Percentiles rank a stretch among this genome's conserved stretches.
These are phyloP conservation scores for Diaporthe vaccinii DNA, from an alignment of 2,329 filamentous ascomycete species.

Conservation along the genomic window DNA sequence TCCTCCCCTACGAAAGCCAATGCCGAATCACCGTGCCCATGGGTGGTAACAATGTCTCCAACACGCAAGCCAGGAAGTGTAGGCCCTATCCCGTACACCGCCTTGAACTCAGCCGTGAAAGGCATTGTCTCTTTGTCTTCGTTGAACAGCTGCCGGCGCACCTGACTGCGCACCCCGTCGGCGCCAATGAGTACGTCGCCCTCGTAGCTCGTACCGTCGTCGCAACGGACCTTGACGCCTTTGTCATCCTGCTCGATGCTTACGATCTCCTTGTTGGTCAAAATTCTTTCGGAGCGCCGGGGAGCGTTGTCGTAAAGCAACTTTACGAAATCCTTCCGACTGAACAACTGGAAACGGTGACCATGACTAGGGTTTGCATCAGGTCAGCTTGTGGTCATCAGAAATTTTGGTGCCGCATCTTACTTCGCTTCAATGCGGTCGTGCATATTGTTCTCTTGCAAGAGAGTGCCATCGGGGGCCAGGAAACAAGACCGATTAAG, in stretches of 20 bases:
- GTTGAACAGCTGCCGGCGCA: constrained; percentile 12
- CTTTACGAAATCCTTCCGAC: constrained; percentile 21
- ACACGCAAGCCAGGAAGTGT: not conserved
- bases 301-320: constrained; percentile 20
- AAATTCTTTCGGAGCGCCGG: not conserved
- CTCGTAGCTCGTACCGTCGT: constrained; percentile 9
- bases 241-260: constrained; percentile 6
- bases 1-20: not conserved
- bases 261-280: constrained; percentile 10
- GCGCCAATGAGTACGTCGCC: constrained; percentile 4
- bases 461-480: not conserved
- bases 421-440: constrained; percentile 23
- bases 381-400: too few species aligned
- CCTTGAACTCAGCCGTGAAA: constrained; percentile 23
- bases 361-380: not conserved
- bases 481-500: constrained; percentile 13
- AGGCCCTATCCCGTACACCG: constrained; percentile 18
- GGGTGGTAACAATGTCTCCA: constrained; percentile 15
- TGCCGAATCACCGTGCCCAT: constrained; percentile 4
- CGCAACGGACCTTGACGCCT: constrained; percentile 1
- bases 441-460: constrained; percentile 11
- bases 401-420: not conserved
- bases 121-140: constrained; percentile 21
- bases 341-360: constrained; percentile 6
- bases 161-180: constrained; percentile 7